These are phyloP conservation scores for Schwanniomyces yamadae DNA, from an alignment of 805 yeast genomes.

Conservation along the genomic window DNA sequence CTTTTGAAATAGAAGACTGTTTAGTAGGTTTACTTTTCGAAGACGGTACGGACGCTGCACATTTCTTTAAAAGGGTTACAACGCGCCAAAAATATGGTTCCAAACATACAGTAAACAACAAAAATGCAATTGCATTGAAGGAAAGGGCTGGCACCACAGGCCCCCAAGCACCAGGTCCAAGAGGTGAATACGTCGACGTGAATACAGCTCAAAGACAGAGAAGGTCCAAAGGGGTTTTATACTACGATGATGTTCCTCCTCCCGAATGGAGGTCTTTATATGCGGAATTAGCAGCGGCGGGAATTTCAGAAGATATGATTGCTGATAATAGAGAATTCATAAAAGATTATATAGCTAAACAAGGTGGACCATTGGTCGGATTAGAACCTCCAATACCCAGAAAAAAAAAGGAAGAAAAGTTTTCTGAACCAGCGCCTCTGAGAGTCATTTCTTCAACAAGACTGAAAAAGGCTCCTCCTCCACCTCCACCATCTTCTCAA, in stretches of 20 bases:
- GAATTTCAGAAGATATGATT: constrained; percentile 85
- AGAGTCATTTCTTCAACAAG: constrained; percentile 15
- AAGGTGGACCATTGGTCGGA: constrained; percentile 80
- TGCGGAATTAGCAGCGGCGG: constrained; percentile 68
- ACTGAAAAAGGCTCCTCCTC: constrained; percentile 37
- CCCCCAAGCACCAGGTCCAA: constrained; percentile 49
- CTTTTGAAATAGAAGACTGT: constrained; percentile 92
- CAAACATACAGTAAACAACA: constrained; percentile 80
- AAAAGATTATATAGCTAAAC: constrained; percentile 69
- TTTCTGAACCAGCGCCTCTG: constrained; percentile 16
- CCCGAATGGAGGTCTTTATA: constrained; percentile 81
- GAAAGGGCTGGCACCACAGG: constrained; percentile 29
- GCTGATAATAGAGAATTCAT: constrained; percentile 83
- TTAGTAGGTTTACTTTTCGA: constrained; percentile 84
- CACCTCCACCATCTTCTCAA: constrained; percentile 36
- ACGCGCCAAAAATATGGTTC: constrained; percentile 80
- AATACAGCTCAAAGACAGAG: constrained; percentile 55
- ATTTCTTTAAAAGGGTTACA: constrained; percentile 75
- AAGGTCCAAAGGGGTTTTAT: constrained; percentile 56
- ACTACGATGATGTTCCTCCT: constrained; percentile 79
- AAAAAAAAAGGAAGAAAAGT: constrained; percentile 24
- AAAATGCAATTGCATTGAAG: constrained; percentile 81
- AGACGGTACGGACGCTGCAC: constrained; percentile 83
- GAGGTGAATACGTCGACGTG: constrained; percentile 58
- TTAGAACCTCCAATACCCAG: constrained; percentile 83